A percentile compares a stretch with the other conserved stretches of the same genome.
Evolutionary conservation across 495 filamentous ascomycete species (phyloP).

Genomic region (Acidiella bohemica): DNA sequence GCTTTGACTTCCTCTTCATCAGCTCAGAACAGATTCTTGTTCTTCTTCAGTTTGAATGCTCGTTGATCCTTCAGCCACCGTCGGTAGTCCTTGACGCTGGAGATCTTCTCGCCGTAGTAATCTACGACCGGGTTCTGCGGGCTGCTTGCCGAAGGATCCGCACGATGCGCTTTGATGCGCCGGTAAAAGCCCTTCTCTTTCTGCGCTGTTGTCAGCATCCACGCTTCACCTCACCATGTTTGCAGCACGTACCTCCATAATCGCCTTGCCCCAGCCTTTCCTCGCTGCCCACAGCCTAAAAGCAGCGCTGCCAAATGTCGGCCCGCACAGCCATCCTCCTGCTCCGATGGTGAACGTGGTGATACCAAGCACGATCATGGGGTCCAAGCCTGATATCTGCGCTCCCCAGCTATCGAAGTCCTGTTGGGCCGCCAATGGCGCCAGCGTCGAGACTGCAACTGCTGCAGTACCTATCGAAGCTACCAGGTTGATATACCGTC

Average conservation of each 20-base stretch:
- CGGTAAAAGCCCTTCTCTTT: constrained; percentile 89
- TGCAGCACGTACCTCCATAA: constrained; percentile 44
- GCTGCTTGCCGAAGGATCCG: constrained; percentile 63
- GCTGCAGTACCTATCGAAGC: constrained; percentile 54
- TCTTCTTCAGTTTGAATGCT: constrained; percentile 86
- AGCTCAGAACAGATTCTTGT: constrained; percentile 22
- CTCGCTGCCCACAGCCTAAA: constrained; percentile 60
- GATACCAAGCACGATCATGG: constrained; percentile 68
- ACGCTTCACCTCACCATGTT: background rate
- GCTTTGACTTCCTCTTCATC: too few relatives aligned
- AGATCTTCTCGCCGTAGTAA: constrained; percentile 89
- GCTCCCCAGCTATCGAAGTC: constrained; percentile 54
- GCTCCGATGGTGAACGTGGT: constrained; percentile 58
- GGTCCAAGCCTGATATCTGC: constrained; percentile 61
- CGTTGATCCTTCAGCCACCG: constrained; percentile 95
- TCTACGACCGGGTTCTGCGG: constrained; percentile 59
- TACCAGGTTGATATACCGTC: constrained; percentile 66
- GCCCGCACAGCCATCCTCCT: constrained; percentile 74
- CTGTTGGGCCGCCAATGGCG: constrained; percentile 46
- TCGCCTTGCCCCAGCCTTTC: constrained; percentile 47
- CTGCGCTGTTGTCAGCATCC: constrained; percentile 31
- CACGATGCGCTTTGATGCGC: constrained; percentile 75
- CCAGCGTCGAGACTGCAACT: constrained; percentile 44
- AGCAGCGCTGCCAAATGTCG: constrained; percentile 57
- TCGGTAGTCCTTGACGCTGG: constrained; percentile 75